These are phyloP conservation scores for Colletotrichum spinosum DNA, from an alignment of 2,329 filamentous ascomycete genomes.

Conservation along the genomic window DNA sequence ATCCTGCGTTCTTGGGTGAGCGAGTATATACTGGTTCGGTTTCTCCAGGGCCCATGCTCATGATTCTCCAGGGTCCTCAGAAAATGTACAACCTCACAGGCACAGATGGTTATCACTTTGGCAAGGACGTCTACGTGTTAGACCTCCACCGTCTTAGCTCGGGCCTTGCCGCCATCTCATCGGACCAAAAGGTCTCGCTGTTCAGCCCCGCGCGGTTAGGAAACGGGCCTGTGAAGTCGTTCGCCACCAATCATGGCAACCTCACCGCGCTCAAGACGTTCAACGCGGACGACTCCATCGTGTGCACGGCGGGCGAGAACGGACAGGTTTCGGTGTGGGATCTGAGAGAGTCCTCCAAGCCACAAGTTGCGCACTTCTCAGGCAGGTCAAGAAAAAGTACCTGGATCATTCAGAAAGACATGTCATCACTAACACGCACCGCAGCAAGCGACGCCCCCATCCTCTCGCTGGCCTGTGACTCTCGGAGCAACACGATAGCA, in stretches of 20 bases:
- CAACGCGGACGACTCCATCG: constrained; percentile 61
- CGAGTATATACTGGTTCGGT: not conserved
- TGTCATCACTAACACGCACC: constrained; percentile 37
- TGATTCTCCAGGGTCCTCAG: not conserved
- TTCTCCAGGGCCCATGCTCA: constrained; percentile 17
- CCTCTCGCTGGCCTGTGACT: constrained; percentile 73
- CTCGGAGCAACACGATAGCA: constrained; percentile 69
- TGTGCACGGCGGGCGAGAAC: constrained; percentile 79
- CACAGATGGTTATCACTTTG: constrained; percentile 53
- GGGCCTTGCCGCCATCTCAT: constrained; percentile 72
- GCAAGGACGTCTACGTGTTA: constrained; percentile 66
- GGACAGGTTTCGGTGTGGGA: constrained; percentile 77
- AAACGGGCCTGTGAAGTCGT: constrained; percentile 58
- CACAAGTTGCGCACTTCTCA: constrained; percentile 57
- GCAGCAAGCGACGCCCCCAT: constrained; percentile 64
- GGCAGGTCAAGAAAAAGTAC: constrained; percentile 49
- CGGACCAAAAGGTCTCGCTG: constrained; percentile 76
- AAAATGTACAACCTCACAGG: constrained; percentile 57
- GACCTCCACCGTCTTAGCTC: constrained; percentile 64
- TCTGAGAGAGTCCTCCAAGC: constrained; percentile 58
- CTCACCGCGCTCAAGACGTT: constrained; percentile 72
- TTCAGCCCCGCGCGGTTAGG: constrained; percentile 71
- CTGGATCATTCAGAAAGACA: too few species aligned
- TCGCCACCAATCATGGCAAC: constrained; percentile 68
- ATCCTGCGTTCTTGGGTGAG: not conserved